Base-by-base conservation (phyloP, 768 basidiomycete species). In the Collybiopsis luxurians region DNA sequence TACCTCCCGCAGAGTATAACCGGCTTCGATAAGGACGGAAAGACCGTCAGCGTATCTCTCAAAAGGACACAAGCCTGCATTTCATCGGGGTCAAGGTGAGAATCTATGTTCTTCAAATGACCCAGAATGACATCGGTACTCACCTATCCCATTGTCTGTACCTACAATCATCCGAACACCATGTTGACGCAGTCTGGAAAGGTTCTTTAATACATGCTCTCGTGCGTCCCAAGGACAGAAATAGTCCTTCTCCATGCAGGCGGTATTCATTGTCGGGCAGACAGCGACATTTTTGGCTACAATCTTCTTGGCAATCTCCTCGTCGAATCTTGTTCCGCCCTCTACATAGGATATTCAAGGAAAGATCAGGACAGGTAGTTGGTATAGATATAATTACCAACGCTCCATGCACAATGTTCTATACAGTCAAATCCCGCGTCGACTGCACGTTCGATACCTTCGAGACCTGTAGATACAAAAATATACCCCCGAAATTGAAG, bases 241-340 rank as follows among this genome's bases (percentile, higher is more conserved):
- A 26, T 56, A 56, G 23, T 49, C 55, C 36, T 56, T 43, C 31
- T 45, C 43, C 19, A 56, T 19, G 17, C 55, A 56, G 36, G 55
- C 55, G 17, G 55, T 56, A 49, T 56, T 56, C 55, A 56, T 56
- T 34, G 55, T 56, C 28, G 55, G 55, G 36, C 55, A 56, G 28
- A 56, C 55, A n/a, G 46, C 44, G 38, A 56, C 38, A 11, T 49
- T 49, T 40, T 30, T 27, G 10, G 36, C 44, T 13, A 56, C 55
- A 19, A 56, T 45, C 15, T 49, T 46, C 46, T 56, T 46, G n/a
- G 55, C 55, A 19, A 56, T 48, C 42, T 49, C 46, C 30, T 3
- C 55, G 28, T 56, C 45, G 46, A 45, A 56, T 36, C 28, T 28
- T 39, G 55, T 56, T 47, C 55, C 55, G 26, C 55, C 55, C 36